Evolutionary conservation across 257 asterid species (phyloP), one percentile per base, ranked within the genome.

Genomic region (Solanum pimpinellifolium): DNA sequence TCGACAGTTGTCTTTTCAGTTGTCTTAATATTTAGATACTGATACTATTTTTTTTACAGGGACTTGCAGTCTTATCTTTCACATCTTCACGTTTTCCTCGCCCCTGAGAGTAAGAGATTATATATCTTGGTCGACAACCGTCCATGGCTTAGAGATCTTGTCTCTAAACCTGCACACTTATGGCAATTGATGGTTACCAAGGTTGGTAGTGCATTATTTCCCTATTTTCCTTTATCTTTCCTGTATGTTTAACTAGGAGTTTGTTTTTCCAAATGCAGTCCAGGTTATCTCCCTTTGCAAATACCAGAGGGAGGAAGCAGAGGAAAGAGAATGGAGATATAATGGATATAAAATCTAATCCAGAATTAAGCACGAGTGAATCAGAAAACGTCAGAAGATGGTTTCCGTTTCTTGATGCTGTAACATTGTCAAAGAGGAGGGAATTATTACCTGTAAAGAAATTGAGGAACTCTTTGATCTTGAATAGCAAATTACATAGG

Each of bases 131-230:
- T 97, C 89, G 99, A 97, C 89, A 97, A 97, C 83, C 91, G 94
- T 87, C 99, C 99, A 65, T 97, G 99, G 99, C 88, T 97, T 90
- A 87, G 93, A 87, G 99, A 96, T 90, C 96, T 93, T 62, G 94
- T 88, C 65, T 93, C 98, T 52, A 91, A 94, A 78, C 92, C 98
- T 44, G 93, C 99, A 13, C 99, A 97, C 87, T 91, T 95, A 86
- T 96, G 99, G 99, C 99, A 96, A 90, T 89, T 97, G 89, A 94
- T 97, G 99, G 99, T 97, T 86, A 97, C 98, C 69, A 96, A 97
- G 99, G 99, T 97, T 90, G 89, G 88, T 91, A 80, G 85, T 49
- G 44, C 68, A 29, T 80, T 33, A 12, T 83, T 77, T 72, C 18
- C 69, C 42, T 31, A 29, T 80, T 27, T 49, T 31, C 41, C 44